phyloP scores from a whole-genome alignment of 2,329 filamentous ascomycete species.

The Daldinia sp. region DNA sequence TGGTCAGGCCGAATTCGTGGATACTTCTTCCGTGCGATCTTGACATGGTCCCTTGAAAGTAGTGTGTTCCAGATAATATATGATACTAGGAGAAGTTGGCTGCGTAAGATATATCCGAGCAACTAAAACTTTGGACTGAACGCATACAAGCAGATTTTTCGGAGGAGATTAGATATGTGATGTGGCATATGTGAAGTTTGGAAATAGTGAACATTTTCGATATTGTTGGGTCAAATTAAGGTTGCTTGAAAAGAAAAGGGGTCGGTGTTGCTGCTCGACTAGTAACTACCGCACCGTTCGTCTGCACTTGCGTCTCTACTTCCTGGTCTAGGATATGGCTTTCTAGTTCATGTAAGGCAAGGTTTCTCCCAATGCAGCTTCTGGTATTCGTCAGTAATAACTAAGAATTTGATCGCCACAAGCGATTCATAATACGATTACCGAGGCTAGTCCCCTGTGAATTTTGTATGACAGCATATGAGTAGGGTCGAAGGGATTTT shows the following conservation, averaged over 20 bases:
- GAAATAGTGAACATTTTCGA: neutral
- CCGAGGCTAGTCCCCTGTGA: neutral
- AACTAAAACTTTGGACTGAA: neutral
- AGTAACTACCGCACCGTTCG: neutral
- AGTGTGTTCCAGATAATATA: neutral
- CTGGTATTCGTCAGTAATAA: neutral
- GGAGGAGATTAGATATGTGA: neutral
- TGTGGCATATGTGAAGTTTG: neutral
- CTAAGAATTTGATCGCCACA: neutral
- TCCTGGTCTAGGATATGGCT: neutral
- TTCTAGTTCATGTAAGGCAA: neutral
- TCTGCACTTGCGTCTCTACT: neutral
- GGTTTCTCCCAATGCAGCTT: neutral
- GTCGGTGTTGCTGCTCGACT: neutral
- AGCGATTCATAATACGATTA: neutral
- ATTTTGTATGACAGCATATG: neutral
- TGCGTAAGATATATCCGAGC: neutral
- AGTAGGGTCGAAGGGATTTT: neutral
- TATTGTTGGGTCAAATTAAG: neutral
- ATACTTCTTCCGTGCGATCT: slow-evolving; percentile 11
- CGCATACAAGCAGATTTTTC: neutral
- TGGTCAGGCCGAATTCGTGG: neutral
- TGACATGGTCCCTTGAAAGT: slow-evolving; percentile 9
- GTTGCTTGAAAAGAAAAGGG: neutral
- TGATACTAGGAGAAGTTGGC: neutral